Percentiles rank a stretch among this genome's conserved stretches.
phyloP scores from a whole-genome alignment of 768 basidiomycete genomes.

The Termitomyces eurrhizus region DNA sequence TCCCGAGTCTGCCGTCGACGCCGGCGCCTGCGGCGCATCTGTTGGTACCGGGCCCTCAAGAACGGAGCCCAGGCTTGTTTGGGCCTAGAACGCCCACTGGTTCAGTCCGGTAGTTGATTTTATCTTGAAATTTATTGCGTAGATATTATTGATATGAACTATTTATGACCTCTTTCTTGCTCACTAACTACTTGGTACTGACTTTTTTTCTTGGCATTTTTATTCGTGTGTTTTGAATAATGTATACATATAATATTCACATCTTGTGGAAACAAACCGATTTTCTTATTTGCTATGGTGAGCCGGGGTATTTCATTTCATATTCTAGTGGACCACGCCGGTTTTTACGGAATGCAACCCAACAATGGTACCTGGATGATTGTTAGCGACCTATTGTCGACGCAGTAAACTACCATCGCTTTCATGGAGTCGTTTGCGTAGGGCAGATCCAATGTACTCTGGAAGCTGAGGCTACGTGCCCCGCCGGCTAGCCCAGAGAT shows the following conservation, averaged over 20 bases:
- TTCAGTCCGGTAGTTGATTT: conserved; percentile 13
- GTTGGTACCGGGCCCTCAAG: conserved; percentile 49
- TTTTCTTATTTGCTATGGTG: background rate
- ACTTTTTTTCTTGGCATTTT: background rate
- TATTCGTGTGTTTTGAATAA: background rate
- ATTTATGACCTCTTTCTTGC: background rate
- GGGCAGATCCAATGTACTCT: too few relatives aligned
- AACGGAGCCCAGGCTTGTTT: conserved; percentile 62
- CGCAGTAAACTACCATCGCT: too few relatives aligned
- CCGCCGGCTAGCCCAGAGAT: too few relatives aligned
- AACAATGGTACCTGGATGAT: too few relatives aligned
- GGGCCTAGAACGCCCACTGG: conserved; percentile 68
- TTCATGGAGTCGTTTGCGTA: too few relatives aligned
- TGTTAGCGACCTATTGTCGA: too few relatives aligned
- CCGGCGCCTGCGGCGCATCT: conserved; percentile 46
- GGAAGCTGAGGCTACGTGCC: too few relatives aligned
- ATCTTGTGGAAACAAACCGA: background rate
- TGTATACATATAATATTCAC: background rate
- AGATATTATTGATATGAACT: background rate
- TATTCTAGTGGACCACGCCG: too few relatives aligned
- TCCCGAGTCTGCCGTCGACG: conserved; percentile 58
- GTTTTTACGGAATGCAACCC: too few relatives aligned
- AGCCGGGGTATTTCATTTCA: too few relatives aligned
- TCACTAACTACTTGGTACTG: background rate
- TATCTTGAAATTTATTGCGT: background rate